Base-by-base conservation (phyloP, 2,329 filamentous ascomycete species). In the Aspergillus hiratsukae region DNA sequence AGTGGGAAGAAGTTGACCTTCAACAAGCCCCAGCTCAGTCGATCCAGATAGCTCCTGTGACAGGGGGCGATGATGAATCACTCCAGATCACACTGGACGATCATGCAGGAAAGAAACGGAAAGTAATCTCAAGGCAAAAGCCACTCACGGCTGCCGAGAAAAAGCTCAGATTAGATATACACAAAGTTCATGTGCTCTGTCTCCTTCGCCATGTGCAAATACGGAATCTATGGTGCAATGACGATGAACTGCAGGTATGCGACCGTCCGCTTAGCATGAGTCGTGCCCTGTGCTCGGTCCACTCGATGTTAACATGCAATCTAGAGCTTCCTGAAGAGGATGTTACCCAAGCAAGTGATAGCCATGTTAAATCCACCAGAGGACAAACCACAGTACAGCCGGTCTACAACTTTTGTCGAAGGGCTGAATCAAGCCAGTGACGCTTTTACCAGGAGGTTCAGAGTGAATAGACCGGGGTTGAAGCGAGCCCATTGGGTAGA, bases 171-270 rank as follows among this genome's bases (percentile, higher is more conserved):
- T 71, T 94, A 29, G 83, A 90, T 52, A 80, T 91, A n/a, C 94
- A 99, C 72, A 96, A 93, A 72, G 79, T 86, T 59, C 92, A 99
- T 74, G 62, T 97, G 0, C 76, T 97, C 14, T 96, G 90, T 69
- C 80, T 99, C 1, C 74, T 99, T 17, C 84, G 86, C 9, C 90
- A 97, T 72, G 82, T 87, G 17, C 83, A 89, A 62, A 79, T 85
- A 56, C 85, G 92, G 54, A 99, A 97, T 68, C 78, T 83, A 54
- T 97, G 93, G 91, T 97, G 92, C 75, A 96, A 96, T 66, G 87
- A 93, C 68, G 65, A 76, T 14, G 75, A 81, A 55, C 83, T 89
- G 8, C 90, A 96, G 68, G 81, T 78, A 61, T 53, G 68, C 60
- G 41, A 35, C 54, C 11, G 53, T 49, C 8, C 19, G 1, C 25